Conservation (phyloP, 306 rosid species). For the Oxytropis ochrocephala region DNA sequence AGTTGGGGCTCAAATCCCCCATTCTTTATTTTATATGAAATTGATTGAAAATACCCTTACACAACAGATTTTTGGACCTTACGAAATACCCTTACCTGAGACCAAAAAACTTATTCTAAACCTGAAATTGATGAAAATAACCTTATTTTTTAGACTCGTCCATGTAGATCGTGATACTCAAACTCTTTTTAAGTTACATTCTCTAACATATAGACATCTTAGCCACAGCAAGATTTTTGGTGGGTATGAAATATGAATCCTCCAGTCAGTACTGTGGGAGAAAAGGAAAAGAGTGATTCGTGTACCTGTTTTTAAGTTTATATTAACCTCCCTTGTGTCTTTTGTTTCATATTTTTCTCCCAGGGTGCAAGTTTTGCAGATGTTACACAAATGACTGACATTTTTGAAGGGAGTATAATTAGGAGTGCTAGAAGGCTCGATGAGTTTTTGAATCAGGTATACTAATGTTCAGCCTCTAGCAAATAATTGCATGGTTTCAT, state of each 20-base stretch:
- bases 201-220: neutral
- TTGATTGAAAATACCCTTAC: too few relatives aligned
- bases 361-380: constrained; percentile 86
- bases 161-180: neutral
- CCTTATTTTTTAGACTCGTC: neutral
- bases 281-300: neutral
- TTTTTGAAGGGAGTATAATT: constrained; percentile 94
- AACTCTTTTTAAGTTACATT: neutral
- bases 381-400: constrained; percentile 94
- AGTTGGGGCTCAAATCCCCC: neutral
- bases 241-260: neutral
- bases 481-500: neutral
- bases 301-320: neutral
- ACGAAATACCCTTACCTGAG: too few relatives aligned
- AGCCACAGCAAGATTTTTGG: neutral
- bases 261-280: neutral
- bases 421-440: constrained; percentile 98
- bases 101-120: too few relatives aligned
- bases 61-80: neutral
- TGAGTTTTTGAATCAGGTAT: constrained; percentile 91
- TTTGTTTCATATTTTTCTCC: constrained; percentile 9
- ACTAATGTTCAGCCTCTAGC: neutral
- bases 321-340: neutral
- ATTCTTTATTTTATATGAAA: too few relatives aligned
- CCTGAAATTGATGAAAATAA: too few relatives aligned